phyloP scores from a whole-genome alignment of 495 filamentous ascomycete genomes.

The Polyplosphaeria fusca region DNA sequence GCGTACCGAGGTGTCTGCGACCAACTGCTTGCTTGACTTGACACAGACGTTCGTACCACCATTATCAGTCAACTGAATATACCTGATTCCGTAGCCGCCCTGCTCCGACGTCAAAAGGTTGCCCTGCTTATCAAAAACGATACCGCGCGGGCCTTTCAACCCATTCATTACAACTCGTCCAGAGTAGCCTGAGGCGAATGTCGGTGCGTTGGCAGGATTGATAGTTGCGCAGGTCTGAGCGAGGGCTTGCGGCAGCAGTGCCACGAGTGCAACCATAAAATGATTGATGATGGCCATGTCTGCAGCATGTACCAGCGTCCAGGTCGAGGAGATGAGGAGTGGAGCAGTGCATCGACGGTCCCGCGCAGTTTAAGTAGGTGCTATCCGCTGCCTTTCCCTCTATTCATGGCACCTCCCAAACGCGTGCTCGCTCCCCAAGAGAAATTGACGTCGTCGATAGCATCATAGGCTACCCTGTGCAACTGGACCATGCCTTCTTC shows the following conservation, averaged over 20 bases:
- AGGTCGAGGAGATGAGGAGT: no score
- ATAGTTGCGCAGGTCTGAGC: conserved; percentile 15
- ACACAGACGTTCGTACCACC: conserved; percentile 57
- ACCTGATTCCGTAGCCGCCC: conserved; percentile 53
- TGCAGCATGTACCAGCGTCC: no score
- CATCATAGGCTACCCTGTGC: no score
- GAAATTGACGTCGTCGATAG: no score
- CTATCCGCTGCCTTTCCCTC: no score
- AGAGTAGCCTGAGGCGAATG: conserved; percentile 48
- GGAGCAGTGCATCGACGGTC: no score
- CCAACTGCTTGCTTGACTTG: conserved; percentile 31
- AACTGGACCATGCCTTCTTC: no score
- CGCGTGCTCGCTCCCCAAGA: no score
- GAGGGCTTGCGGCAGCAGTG: conserved; percentile 1
- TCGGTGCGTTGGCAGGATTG: conserved; percentile 7
- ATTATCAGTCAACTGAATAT: conserved; percentile 50
- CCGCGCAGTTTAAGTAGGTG: no score
- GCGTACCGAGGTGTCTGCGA: conserved; percentile 42
- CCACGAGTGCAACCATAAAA: conserved; percentile 3
- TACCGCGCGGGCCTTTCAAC: conserved; percentile 54
- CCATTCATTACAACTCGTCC: conserved; percentile 54
- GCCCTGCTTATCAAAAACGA: conserved; percentile 58
- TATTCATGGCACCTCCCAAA: no score
- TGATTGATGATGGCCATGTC: not conserved
- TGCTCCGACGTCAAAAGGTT: conserved; percentile 60